A percentile compares a stretch with the other conserved stretches of the same genome.
Evolutionary conservation across 2,329 filamentous ascomycete species (phyloP).

Genomic region (Didymella lethalis): DNA sequence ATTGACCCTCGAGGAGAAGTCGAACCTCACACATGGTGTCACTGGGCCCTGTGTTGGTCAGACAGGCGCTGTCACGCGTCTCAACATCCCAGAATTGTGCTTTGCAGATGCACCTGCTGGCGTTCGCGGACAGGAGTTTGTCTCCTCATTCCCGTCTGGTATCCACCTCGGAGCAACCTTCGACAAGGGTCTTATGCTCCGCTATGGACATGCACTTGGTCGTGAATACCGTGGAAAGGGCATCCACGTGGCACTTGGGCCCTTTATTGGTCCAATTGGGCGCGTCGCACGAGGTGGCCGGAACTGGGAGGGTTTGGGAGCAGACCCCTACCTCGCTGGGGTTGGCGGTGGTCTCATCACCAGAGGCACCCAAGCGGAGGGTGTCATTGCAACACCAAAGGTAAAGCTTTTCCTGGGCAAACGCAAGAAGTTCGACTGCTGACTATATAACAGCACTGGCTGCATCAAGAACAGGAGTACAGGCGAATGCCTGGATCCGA

Average conservation of each 20-base stretch:
- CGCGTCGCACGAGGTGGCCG: slow-evolving; percentile 74
- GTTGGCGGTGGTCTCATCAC: slow-evolving; percentile 59
- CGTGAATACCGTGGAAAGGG: slow-evolving; percentile 76
- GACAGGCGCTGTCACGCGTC: slow-evolving; percentile 47
- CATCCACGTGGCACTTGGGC: slow-evolving; percentile 73
- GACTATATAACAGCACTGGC: slow-evolving; percentile 44
- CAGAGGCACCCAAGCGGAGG: slow-evolving; percentile 62
- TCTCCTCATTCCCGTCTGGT: slow-evolving; percentile 43
- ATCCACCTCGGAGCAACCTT: slow-evolving; percentile 69
- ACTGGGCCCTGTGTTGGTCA: slow-evolving; percentile 47
- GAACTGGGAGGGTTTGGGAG: slow-evolving; percentile 77
- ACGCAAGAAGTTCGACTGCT: slow-evolving; percentile 31
- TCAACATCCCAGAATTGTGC: slow-evolving; percentile 50
- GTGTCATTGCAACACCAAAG: slow-evolving; percentile 48
- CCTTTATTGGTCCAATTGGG: slow-evolving; percentile 73
- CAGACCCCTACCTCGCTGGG: slow-evolving; percentile 70
- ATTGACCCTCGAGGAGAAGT: slow-evolving; percentile 55
- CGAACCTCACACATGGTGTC: slow-evolving; percentile 50
- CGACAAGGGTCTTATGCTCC: slow-evolving; percentile 73
- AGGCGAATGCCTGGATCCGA: slow-evolving; percentile 48
- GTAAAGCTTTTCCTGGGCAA: slow-evolving; percentile 3
- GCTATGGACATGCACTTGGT: slow-evolving; percentile 72
- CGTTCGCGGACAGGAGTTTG: slow-evolving; percentile 42
- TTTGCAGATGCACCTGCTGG: slow-evolving; percentile 51
- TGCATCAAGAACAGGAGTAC: slow-evolving; percentile 66